Conservation (phyloP, 495 filamentous ascomycete genomes). For the Xylaria castorea region DNA sequence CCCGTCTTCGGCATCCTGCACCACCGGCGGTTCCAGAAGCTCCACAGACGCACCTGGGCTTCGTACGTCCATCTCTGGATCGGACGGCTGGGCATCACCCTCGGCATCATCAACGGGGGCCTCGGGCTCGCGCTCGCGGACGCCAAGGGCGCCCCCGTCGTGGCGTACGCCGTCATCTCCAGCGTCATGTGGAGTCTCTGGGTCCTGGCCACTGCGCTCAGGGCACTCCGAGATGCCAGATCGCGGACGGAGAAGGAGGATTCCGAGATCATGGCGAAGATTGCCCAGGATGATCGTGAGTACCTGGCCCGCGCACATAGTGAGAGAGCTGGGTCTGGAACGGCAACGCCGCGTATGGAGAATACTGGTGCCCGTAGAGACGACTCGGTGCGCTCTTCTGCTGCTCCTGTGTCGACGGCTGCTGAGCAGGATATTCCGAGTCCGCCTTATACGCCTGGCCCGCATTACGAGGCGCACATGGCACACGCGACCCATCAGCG, state of each 20-base stretch:
- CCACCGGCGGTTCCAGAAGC: constrained; percentile 61
- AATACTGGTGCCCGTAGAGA: background rate
- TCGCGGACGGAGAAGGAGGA: constrained; percentile 18
- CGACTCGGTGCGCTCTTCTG: background rate
- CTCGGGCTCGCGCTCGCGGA: constrained; percentile 63
- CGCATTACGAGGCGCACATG: constrained; percentile 18
- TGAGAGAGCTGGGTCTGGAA: background rate
- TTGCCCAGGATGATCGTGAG: background rate
- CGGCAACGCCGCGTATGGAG: background rate
- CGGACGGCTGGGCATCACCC: constrained; percentile 64
- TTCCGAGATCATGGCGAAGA: background rate
- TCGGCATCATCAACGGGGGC: constrained; percentile 73
- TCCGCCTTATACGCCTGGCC: constrained; percentile 22
- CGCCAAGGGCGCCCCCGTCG: constrained; percentile 35
- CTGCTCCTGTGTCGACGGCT: background rate
- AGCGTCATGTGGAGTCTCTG: constrained; percentile 45
- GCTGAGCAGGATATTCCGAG: constrained; percentile 11
- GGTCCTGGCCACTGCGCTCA: constrained; percentile 37
- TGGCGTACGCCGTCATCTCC: constrained; percentile 46
- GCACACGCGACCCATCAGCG: constrained; percentile 1
- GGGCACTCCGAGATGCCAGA: constrained; percentile 24
- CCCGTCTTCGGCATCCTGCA: constrained; percentile 67
- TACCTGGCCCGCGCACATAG: background rate
- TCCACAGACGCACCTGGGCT: constrained; percentile 54
- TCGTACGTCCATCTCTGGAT: constrained; percentile 69